Evolutionary conservation across 2,329 filamentous ascomycete species (phyloP), one percentile per base, ranked within the genome.

Genomic region (Chaetomiaceae sp.): DNA sequence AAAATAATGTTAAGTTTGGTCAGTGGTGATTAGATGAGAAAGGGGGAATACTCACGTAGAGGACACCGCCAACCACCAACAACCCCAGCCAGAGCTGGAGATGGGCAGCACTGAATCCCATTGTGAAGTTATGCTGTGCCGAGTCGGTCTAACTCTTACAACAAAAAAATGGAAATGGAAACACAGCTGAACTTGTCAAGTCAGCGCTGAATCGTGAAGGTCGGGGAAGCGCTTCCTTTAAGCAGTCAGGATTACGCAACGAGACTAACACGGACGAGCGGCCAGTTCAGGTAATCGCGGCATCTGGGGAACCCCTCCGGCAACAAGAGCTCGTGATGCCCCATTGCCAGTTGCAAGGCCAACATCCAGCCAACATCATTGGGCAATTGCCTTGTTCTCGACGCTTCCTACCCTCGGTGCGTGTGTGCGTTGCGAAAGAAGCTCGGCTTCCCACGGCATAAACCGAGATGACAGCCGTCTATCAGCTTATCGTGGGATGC

Each of bases 1-100:
- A 27, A 27, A 27, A 27, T 27, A 27, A 6, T 27, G 25, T 27
- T 37, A 6, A 13, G 4, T 37, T 35, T 47, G 39, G 55, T 34
- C 49, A 20, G 19, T 17, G 30, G 17, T 39, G 23, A 20, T 23
- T 13, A 12, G 13, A 19, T 17, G 20, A 6, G 38, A 8, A 5
- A 16, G n/a, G 38, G 20, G 25, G 38, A 7, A 8, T 14, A 68
- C 73, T 64, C 61, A 77, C 74, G 53, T 74, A 77, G 48, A 73
- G 38, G 7, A 65, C 47, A 14, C 63, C 67, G 37, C 62, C 66
- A 17, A 65, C 64, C 16, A 65, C 63, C 31, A 72, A 44, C 20
- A 71, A 35, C 40, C 65, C 70, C 42, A 74, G 60, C 66, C 72
- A 75, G 44, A 69, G 56, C 57, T 66, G 64, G 40, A 74, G 45